These are phyloP conservation scores for Plasmodium gonderi DNA, from an alignment of 169 alveolate species.

Conservation along the genomic window DNA sequence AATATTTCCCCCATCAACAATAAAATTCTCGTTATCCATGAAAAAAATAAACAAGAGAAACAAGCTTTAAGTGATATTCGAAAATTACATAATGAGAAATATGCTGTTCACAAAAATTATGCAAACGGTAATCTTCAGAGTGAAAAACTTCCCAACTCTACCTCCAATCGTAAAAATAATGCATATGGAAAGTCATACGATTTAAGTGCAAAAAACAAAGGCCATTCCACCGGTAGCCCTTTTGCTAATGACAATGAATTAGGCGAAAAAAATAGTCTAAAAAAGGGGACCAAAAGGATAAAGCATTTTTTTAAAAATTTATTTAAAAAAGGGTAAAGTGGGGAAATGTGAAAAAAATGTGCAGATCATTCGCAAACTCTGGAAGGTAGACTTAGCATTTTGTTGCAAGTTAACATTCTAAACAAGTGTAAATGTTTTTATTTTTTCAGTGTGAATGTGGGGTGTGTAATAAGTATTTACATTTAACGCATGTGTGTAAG, in stretches of 20 bases:
- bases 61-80: conserved; percentile 62
- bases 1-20: conserved; percentile 10
- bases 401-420: too few relatives aligned
- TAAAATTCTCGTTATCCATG: conserved; percentile 31
- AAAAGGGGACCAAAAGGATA: conserved; percentile 55
- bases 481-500: background rate
- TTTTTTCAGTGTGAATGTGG: background rate
- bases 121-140: background rate
- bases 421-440: background rate
- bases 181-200: background rate
- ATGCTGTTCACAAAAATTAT: conserved; percentile 34
- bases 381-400: too few relatives aligned
- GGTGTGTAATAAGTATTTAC: background rate
- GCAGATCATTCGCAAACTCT: too few relatives aligned
- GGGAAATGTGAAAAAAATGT: too few relatives aligned
- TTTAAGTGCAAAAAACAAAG: background rate
- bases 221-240: background rate
- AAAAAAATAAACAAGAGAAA: conserved; percentile 38
- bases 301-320: conserved; percentile 51
- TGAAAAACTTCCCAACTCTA: background rate
- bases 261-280: background rate
- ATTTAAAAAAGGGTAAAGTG: conserved; percentile 56
- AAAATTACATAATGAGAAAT: conserved; percentile 55
- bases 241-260: background rate
- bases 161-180: background rate